Percentiles rank a stretch among this genome's conserved stretches.
Evolutionary conservation across 2,329 filamentous ascomycete species (phyloP).

Genomic region (Colletotrichum sidae): DNA sequence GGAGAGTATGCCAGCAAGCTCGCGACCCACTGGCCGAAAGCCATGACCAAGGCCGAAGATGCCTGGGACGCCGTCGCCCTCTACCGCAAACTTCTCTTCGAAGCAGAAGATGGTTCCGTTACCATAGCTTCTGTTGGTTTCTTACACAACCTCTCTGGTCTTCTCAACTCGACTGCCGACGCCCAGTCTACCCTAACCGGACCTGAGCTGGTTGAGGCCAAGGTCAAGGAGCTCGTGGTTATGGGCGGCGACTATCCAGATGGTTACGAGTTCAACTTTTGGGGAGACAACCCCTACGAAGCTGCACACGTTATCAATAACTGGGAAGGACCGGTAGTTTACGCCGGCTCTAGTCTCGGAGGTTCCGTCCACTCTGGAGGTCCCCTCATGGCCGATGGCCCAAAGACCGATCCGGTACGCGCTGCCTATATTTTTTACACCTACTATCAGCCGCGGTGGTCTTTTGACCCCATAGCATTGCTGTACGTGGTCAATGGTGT

Average conservation of each 20-base stretch:
- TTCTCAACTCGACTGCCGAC: constrained; percentile 59
- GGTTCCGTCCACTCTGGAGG: constrained; percentile 52
- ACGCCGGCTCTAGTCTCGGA: constrained; percentile 57
- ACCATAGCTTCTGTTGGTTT: constrained; percentile 60
- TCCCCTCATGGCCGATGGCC: constrained; percentile 47
- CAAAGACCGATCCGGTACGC: constrained; percentile 47
- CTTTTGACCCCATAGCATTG: constrained; percentile 56
- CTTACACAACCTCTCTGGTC: constrained; percentile 58
- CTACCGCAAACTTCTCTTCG: constrained; percentile 57
- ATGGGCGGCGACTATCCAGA: constrained; percentile 51
- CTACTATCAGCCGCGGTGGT: constrained; percentile 46
- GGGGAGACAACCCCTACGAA: constrained; percentile 48
- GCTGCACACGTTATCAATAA: constrained; percentile 57
- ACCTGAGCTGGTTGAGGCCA: constrained; percentile 52
- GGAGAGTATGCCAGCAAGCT: constrained; percentile 61
- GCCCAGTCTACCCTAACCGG: constrained; percentile 51
- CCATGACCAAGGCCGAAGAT: constrained; percentile 48
- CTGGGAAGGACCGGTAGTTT: constrained; percentile 55
- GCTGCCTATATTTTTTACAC: constrained; percentile 55
- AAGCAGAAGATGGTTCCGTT: constrained; percentile 53
- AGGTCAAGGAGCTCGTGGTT: constrained; percentile 49
- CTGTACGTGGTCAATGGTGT: constrained; percentile 53
- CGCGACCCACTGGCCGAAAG: constrained; percentile 54
- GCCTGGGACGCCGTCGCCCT: constrained; percentile 56
- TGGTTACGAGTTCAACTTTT: constrained; percentile 63